Conservation (phyloP, 495 filamentous ascomycete species). For the Penicillium daleae region DNA sequence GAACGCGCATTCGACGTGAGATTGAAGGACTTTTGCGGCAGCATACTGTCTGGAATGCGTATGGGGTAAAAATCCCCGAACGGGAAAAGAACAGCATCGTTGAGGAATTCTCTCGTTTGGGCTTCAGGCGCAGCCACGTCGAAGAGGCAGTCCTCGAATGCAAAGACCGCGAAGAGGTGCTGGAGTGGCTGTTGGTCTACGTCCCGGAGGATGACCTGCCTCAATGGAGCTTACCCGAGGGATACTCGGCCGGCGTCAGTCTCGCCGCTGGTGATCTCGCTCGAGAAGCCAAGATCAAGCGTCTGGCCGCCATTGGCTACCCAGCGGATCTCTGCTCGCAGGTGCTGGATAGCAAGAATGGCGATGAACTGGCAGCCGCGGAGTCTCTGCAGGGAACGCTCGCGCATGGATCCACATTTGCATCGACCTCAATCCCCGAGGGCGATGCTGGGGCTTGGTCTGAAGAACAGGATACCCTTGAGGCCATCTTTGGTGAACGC, state of each 20-base stretch:
- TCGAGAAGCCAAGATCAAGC: constrained; percentile 76
- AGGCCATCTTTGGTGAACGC: constrained; percentile 76
- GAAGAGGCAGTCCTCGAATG: constrained; percentile 86
- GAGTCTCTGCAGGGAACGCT: constrained; percentile 76
- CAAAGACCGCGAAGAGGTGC: constrained; percentile 88
- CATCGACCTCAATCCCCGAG: constrained; percentile 22
- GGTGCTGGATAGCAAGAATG: constrained; percentile 64
- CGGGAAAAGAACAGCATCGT: constrained; percentile 62
- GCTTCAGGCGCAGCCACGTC: constrained; percentile 84
- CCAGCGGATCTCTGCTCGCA: constrained; percentile 79
- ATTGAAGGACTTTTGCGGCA: constrained; percentile 78
- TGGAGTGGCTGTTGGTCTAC: constrained; percentile 93
- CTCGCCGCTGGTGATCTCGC: constrained; percentile 79
- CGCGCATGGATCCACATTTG: constrained; percentile 35
- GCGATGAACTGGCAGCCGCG: constrained; percentile 79
- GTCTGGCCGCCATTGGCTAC: constrained; percentile 83
- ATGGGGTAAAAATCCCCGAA: constrained; percentile 64
- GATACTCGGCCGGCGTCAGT: constrained; percentile 83
- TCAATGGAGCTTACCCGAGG: constrained; percentile 84
- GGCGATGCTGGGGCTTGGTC: constrained; percentile 63
- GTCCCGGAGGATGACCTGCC: constrained; percentile 96
- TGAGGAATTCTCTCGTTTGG: constrained; percentile 72
- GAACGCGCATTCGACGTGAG: constrained; percentile 69
- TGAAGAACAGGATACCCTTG: constrained; percentile 79
- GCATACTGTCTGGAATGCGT: constrained; percentile 84